phyloP scores from a whole-genome alignment of 169 alveolate species.

The Eimeria zaria region DNA sequence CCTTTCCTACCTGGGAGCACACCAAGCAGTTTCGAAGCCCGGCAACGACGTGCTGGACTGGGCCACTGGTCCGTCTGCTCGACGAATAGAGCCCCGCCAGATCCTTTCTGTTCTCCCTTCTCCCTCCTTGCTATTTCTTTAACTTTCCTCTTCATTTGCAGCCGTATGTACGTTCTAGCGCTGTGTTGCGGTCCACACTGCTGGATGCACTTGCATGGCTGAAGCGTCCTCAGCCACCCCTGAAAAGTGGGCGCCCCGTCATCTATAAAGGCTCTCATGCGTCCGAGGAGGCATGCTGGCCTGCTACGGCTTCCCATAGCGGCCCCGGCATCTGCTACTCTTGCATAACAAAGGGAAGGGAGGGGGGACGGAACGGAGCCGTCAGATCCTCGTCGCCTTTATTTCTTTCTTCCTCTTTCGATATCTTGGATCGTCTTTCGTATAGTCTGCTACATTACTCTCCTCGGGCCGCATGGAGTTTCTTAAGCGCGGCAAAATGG shows the following conservation, averaged over 20 bases:
- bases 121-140: not conserved
- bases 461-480: not conserved
- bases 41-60: not conserved
- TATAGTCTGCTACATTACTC: not conserved
- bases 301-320: not conserved
- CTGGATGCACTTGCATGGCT: not conserved
- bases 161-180: not conserved
- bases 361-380: not conserved
- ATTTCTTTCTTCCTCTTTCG: not conserved
- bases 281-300: not conserved
- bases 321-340: not conserved
- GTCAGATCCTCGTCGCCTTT: not conserved
- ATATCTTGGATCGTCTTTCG: too few species aligned
- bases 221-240: not conserved
- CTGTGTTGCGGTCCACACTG: not conserved
- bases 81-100: not conserved
- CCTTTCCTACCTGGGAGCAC: too few species aligned
- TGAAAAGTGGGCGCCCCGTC: not conserved
- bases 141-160: not conserved
- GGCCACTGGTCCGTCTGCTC: conserved; percentile 39
- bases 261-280: not conserved
- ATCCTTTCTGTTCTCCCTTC: not conserved
- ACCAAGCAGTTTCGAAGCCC: not conserved
- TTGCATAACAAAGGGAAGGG: not conserved
- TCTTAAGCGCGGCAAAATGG: not conserved